Percentiles rank a stretch among this genome's conserved stretches.
Conservation (phyloP, 805 yeast genomes). For the Saccharomycopsis oosterbeekiorum region DNA sequence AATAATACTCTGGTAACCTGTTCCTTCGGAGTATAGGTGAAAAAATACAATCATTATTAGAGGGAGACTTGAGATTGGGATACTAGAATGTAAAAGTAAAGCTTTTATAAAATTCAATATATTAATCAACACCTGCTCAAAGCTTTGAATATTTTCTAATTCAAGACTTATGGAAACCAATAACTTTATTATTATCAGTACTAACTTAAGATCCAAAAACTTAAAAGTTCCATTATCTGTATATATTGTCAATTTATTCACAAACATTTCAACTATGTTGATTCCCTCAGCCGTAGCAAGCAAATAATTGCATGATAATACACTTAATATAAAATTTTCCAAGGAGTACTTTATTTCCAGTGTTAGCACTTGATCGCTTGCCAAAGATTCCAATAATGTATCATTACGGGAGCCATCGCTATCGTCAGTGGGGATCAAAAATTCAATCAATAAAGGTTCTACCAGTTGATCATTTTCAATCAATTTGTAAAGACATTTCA, state of each 20-base stretch:
- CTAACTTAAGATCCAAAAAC: neutral
- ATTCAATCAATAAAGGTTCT: slow-evolving; percentile 1
- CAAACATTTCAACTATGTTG: slow-evolving; percentile 2
- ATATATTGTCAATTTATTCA: slow-evolving; percentile 3
- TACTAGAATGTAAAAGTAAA: neutral
- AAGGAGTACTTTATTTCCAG: neutral
- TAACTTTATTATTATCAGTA: neutral
- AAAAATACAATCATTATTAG: neutral
- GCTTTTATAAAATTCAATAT: neutral
- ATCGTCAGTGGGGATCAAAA: neutral
- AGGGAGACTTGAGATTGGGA: neutral
- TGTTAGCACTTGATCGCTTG: neutral
- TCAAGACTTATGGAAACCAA: neutral
- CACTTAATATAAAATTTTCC: slow-evolving; percentile 11
- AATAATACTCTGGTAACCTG: neutral
- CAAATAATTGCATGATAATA: slow-evolving; percentile 10
- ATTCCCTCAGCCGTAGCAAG: slow-evolving; percentile 1
- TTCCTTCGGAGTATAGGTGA: neutral
- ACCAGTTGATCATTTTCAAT: slow-evolving; percentile 4
- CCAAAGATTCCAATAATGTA: neutral
- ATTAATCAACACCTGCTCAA: neutral
- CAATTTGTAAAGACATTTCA: slow-evolving; percentile 13
- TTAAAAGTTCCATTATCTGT: neutral
- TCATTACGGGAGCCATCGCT: neutral
- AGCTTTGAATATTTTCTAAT: neutral